Evolutionary conservation across 768 basidiomycete genomes (phyloP), one percentile per base, ranked within the genome.

Genomic region (Amanita exitialis): DNA sequence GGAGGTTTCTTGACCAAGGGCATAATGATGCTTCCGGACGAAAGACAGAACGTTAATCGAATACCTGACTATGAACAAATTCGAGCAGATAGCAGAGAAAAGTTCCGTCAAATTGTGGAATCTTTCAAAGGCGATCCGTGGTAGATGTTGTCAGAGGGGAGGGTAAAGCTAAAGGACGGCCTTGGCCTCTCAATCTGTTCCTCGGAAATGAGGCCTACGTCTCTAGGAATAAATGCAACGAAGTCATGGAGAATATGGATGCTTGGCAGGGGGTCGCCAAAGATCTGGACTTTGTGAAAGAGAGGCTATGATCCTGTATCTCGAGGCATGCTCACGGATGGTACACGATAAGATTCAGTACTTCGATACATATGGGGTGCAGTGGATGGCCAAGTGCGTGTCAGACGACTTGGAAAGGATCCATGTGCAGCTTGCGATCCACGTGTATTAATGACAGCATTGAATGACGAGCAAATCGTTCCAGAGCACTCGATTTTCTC

Each of bases 1-100:
- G 81, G 81, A 9, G 64, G 75, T 16, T 82, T 82, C 67, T 71
- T 76, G 35, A 83, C 82, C 0, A 73, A 78, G 59, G 74, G 74
- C n/a, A n/a, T 80, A 36, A 74, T 73, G 28, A 28, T 59, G 58
- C 66, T 12, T 56, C 70, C 41, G 54, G 54, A 3, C 74, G 70
- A 51, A 59, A 66, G 49, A 58, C 58, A 4, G 60, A 56, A 8
- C 13, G 21, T 35, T 2, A 76, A 74, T 52, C 66, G 58, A 16
- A 76, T 82, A n/a, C 52, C 71, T 1, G 78, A 69, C n/a, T n/a
- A n/a, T n/a, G n/a, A n/a, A n/a, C n/a, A n/a, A n/a, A n/a, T n/a
- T 30, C 79, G 82, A 55, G 74, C 58, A 20, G 53, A 53, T 8
- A 66, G 64, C 38, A 50, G 57, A 3, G 57, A 57, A 23, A 56